phyloP scores from a whole-genome alignment of 2,329 filamentous ascomycete species.

The Ceratocystis diversiconidia region DNA sequence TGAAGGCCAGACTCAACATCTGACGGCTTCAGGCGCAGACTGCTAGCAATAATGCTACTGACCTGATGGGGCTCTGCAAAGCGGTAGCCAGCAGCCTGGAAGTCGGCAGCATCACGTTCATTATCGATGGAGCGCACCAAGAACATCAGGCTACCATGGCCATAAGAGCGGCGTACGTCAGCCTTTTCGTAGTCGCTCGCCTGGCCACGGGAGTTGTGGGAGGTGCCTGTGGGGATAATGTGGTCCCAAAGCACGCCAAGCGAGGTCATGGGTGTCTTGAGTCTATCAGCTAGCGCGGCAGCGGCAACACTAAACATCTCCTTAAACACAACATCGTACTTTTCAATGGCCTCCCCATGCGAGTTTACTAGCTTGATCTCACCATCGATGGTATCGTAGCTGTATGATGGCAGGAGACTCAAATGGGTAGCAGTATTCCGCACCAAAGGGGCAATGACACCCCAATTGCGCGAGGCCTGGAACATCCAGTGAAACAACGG shows the following conservation, averaged over 20 bases:
- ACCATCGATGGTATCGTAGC: slow-evolving; percentile 24
- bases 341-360: slow-evolving; percentile 43
- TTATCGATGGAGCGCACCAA: slow-evolving; percentile 56
- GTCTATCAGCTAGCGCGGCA: slow-evolving; percentile 52
- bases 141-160: slow-evolving; percentile 58
- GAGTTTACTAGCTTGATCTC: slow-evolving; percentile 36
- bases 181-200: slow-evolving; percentile 31
- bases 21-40: slow-evolving; percentile 55
- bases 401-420: slow-evolving; percentile 31
- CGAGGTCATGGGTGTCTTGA: slow-evolving; percentile 47
- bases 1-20: slow-evolving; percentile 48
- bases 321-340: slow-evolving; percentile 65
- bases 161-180: slow-evolving; percentile 21
- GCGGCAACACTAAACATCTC: slow-evolving; percentile 75
- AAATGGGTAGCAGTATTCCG: slow-evolving; percentile 60
- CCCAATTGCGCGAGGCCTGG: slow-evolving; percentile 66
- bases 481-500: slow-evolving; percentile 81
- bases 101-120: slow-evolving; percentile 28
- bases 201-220: not conserved
- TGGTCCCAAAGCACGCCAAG: slow-evolving; percentile 63
- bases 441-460: slow-evolving; percentile 50
- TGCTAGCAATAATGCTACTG: slow-evolving; percentile 50
- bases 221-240: slow-evolving; percentile 44
- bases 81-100: slow-evolving; percentile 61
- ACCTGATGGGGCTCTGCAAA: slow-evolving; percentile 61